Evolutionary conservation across 371 early-diverging fungal species (phyloP).

Genomic region (Syncephalastrum monosporum): DNA sequence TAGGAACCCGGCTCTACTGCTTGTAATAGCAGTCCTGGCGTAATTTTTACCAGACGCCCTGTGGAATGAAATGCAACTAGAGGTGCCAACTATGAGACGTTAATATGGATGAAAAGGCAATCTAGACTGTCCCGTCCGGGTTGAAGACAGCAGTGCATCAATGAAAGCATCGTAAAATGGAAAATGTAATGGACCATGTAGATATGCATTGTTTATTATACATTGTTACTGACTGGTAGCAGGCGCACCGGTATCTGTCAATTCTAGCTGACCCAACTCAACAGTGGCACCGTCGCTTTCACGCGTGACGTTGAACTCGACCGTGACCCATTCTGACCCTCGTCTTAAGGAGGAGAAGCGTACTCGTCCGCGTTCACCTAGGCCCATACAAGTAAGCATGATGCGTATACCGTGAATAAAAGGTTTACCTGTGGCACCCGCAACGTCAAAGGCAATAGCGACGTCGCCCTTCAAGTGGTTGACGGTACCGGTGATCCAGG

Average conservation of each 20-base stretch:
- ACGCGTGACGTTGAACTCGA: constrained; percentile 38
- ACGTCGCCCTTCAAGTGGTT: constrained; percentile 70
- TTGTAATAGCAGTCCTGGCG: too few relatives aligned
- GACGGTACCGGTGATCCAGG: constrained; percentile 69
- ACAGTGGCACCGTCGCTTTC: constrained; percentile 30
- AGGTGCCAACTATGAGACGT: too few relatives aligned
- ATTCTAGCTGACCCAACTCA: constrained; percentile 34
- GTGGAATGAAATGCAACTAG: too few relatives aligned
- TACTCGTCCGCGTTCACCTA: constrained; percentile 44
- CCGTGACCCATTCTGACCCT: constrained; percentile 38
- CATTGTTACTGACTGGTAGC: neutral
- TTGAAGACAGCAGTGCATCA: too few relatives aligned
- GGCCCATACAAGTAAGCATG: neutral
- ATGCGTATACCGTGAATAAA: neutral
- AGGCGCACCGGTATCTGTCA: constrained; percentile 42
- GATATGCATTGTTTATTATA: too few relatives aligned
- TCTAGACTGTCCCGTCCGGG: too few relatives aligned
- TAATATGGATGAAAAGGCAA: too few relatives aligned
- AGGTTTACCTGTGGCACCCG: constrained; percentile 50
- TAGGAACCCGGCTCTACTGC: too few relatives aligned
- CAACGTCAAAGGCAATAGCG: constrained; percentile 57
- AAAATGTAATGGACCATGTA: too few relatives aligned
- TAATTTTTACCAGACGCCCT: too few relatives aligned
- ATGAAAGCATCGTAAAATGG: too few relatives aligned
- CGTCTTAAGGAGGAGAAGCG: constrained; percentile 39